phyloP scores from a whole-genome alignment of 176 grass and related monocot genomes.

The Zoysia pacifica region DNA sequence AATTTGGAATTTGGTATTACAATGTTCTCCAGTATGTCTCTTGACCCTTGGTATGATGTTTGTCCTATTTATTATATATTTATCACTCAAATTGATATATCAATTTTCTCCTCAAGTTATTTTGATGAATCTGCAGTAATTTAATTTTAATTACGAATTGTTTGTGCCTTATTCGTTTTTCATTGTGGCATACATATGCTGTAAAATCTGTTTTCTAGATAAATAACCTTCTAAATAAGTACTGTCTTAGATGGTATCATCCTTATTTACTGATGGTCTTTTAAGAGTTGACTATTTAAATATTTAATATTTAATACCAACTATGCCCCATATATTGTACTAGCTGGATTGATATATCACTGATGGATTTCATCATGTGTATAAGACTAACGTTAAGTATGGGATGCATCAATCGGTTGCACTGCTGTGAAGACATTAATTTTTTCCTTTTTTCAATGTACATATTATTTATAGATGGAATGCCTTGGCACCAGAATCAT shows the following conservation, averaged over 20 bases:
- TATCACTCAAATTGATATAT: not conserved
- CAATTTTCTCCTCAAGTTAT: not conserved
- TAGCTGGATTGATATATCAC: not conserved
- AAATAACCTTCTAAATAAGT: constrained; percentile 5
- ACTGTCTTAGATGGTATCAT: not conserved
- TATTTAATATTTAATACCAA: not conserved
- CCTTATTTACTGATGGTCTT: not conserved
- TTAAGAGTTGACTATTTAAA: not conserved
- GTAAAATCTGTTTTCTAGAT: not conserved
- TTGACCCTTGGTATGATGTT: not conserved
- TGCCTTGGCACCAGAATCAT: not conserved
- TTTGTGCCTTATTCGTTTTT: not conserved
- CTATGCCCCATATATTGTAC: not conserved
- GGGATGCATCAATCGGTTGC: not conserved
- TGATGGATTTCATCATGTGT: not conserved
- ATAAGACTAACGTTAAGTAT: not conserved
- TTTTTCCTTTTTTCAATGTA: not conserved
- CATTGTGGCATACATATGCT: not conserved
- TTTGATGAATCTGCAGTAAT: not conserved
- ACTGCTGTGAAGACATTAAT: not conserved
- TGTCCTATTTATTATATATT: not conserved
- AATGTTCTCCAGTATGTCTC: not conserved
- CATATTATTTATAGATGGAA: not conserved
- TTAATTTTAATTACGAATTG: not conserved
- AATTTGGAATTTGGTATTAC: not conserved